These are phyloP conservation scores for Tulasnella sp. DNA, from an alignment of 768 basidiomycete species.

Conservation along the genomic window DNA sequence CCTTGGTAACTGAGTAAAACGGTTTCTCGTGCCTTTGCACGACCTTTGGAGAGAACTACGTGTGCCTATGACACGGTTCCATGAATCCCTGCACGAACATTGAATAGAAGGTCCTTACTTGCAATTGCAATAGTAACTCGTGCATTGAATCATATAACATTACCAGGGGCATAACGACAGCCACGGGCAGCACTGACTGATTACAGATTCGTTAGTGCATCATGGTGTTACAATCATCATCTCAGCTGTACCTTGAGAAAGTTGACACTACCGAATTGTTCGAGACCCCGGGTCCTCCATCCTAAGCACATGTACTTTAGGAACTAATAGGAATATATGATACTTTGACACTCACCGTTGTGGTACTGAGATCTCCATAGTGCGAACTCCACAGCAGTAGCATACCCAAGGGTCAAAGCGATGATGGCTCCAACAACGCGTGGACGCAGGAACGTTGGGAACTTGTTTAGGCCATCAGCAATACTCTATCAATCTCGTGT, in stretches of 20 bases:
- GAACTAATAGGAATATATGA: not conserved
- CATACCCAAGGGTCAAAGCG: not conserved
- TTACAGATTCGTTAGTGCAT: too few relatives aligned
- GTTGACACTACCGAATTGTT: constrained; percentile 8
- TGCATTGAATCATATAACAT: constrained; percentile 1
- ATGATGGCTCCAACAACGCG: constrained; percentile 6
- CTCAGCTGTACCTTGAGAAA: too few relatives aligned
- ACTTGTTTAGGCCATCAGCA: not conserved
- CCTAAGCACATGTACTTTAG: not conserved
- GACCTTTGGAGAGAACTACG: constrained; percentile 1
- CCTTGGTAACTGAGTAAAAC: constrained; percentile 5
- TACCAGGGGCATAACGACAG: not conserved
- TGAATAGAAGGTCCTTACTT: not conserved
- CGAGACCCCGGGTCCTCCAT: not conserved
- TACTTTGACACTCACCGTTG: not conserved
- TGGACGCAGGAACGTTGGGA: constrained; percentile 6
- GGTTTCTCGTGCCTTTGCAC: not conserved
- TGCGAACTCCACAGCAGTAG: not conserved
- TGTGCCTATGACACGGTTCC: not conserved
- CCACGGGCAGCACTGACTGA: constrained; percentile 8
- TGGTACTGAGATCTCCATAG: not conserved
- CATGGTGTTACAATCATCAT: too few relatives aligned
- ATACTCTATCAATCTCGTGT: too few relatives aligned
- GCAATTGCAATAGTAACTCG: constrained; percentile 1
- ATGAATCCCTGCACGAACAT: not conserved